These are phyloP conservation scores for Borovskyia barvae DNA, from an alignment of 208 protist genomes.

Conservation along the genomic window DNA sequence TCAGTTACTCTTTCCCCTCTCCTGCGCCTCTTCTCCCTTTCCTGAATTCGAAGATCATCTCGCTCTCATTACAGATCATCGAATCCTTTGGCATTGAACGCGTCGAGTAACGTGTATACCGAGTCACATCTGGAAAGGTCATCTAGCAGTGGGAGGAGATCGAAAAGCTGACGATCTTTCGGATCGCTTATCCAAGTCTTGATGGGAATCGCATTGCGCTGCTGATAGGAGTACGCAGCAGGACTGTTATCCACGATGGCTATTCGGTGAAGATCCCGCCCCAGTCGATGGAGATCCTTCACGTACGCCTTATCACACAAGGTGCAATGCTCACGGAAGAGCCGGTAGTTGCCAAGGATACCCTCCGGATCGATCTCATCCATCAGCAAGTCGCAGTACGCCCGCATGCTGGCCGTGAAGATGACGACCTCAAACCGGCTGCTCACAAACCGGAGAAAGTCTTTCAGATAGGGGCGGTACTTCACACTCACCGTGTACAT, in stretches of 20 bases:
- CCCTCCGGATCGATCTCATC: constrained; percentile 40
- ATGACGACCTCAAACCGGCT: constrained; percentile 60
- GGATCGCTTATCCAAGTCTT: constrained; percentile 59
- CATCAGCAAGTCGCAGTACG: constrained; percentile 54
- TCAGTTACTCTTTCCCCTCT: too few relatives aligned
- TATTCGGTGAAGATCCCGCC: constrained; percentile 37
- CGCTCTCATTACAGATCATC: constrained; percentile 3
- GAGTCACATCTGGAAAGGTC: constrained; percentile 29
- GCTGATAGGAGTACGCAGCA: constrained; percentile 64
- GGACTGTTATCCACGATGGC: constrained; percentile 73
- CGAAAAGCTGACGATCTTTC: constrained; percentile 42
- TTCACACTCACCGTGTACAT: constrained; percentile 43
- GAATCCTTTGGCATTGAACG: constrained; percentile 35
- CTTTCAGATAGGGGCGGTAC: constrained; percentile 45
- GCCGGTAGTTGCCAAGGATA: constrained; percentile 39
- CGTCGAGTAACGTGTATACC: constrained; percentile 56
- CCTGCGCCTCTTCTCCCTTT: too few relatives aligned
- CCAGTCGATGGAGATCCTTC: constrained; percentile 59
- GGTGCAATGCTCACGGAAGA: constrained; percentile 65
- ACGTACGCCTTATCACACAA: constrained; percentile 39
- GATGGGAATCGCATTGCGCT: constrained; percentile 68
- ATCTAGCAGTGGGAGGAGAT: constrained; percentile 46
- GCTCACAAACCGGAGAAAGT: constrained; percentile 53
- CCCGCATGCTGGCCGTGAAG: constrained; percentile 53
- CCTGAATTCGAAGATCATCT: too few relatives aligned